Percentiles rank a stretch among this genome's conserved stretches.
These are phyloP conservation scores for Trichoderma atrobrunneum DNA, from an alignment of 2,329 filamentous ascomycete genomes.

Conservation along the genomic window DNA sequence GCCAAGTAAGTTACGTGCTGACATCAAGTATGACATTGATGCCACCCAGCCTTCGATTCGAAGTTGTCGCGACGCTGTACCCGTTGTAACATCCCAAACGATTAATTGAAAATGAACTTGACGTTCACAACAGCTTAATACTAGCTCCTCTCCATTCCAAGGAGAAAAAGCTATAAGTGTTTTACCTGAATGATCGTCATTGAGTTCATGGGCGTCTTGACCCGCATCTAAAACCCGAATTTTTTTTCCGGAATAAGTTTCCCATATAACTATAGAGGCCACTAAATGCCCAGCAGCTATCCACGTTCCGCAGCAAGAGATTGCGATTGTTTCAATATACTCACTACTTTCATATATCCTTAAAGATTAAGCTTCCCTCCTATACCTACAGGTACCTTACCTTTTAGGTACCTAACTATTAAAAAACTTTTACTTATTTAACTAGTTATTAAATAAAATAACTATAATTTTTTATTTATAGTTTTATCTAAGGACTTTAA, in stretches of 20 bases:
- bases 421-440: too few relatives aligned
- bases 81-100: background rate
- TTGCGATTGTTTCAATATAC: fast-evolving
- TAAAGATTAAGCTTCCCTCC: too few relatives aligned
- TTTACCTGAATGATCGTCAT: too few relatives aligned
- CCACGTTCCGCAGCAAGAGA: background rate
- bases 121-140: background rate
- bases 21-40: background rate
- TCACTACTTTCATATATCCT: background rate
- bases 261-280: background rate
- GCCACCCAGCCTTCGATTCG: background rate
- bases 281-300: background rate
- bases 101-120: background rate
- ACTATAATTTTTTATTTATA: too few relatives aligned
- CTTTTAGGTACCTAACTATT: too few relatives aligned
- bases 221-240: background rate
- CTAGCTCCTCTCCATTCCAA: background rate
- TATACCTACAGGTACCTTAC: too few relatives aligned
- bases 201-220: too few relatives aligned
- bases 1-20: background rate
- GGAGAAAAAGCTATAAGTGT: background rate
- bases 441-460: too few relatives aligned
- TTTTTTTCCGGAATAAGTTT: background rate
- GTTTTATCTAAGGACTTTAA: too few relatives aligned
- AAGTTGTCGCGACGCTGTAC: background rate